These are phyloP conservation scores for Phtheirospermum japonicum DNA, from an alignment of 257 asterid genomes.

Conservation along the genomic window DNA sequence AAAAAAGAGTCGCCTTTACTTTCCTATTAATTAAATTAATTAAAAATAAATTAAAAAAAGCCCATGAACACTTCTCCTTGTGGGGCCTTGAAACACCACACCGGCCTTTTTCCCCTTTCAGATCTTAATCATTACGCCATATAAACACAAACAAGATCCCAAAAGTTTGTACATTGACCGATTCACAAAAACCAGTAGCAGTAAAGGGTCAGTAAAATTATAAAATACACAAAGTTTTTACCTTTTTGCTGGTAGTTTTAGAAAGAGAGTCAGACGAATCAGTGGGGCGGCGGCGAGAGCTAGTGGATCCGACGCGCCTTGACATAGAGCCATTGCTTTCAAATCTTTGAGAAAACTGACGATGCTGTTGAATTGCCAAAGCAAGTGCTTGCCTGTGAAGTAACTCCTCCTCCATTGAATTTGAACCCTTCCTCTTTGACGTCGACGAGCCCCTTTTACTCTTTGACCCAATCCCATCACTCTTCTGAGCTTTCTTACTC, in stretches of 20 bases:
- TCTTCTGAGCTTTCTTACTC: constrained; percentile 58
- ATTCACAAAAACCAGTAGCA: neutral
- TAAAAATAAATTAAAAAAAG: neutral
- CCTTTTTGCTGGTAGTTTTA: constrained; percentile 40
- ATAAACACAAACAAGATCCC: neutral
- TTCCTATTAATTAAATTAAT: too few relatives aligned
- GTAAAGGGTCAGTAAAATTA: neutral
- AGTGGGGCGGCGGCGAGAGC: constrained; percentile 70
- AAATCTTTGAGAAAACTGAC: constrained; percentile 78
- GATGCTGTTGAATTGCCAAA: constrained; percentile 93
- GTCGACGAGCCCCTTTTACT: too few relatives aligned
- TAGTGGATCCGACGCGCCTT: constrained; percentile 86
- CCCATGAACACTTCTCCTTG: neutral
- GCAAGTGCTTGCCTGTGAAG: constrained; percentile 88
- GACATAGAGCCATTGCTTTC: constrained; percentile 73
- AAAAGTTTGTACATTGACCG: neutral
- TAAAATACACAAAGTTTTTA: constrained; percentile 25
- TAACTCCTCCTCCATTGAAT: constrained; percentile 62
- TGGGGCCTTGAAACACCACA: constrained; percentile 13
- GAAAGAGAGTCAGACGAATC: constrained; percentile 44
- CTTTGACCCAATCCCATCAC: constrained; percentile 62
- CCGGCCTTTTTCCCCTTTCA: constrained; percentile 1
- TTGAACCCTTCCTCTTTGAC: constrained; percentile 54
- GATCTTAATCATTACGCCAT: constrained; percentile 32
- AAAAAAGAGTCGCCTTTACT: too few relatives aligned